These are phyloP conservation scores for Styphnolobium japonicum DNA, from an alignment of 306 rosid genomes.

Conservation along the genomic window DNA sequence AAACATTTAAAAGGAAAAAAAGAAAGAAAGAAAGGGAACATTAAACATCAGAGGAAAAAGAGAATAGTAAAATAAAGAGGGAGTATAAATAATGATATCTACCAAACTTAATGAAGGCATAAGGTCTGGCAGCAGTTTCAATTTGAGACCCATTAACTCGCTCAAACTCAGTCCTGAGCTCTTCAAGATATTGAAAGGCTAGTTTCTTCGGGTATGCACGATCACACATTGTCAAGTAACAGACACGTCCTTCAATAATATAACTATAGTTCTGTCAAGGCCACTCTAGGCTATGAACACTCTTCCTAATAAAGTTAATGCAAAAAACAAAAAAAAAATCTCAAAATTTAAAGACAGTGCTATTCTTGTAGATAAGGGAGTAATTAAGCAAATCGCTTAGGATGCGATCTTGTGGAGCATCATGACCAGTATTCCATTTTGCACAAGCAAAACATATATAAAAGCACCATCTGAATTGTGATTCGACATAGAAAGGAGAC, in stretches of 20 bases:
- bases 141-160: constrained; percentile 89
- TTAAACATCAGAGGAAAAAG: constrained; percentile 27
- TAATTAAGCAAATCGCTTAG: neutral
- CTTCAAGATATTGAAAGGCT: constrained; percentile 99
- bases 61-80: neutral
- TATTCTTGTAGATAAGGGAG: constrained; percentile 3
- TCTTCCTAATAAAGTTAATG: too few species aligned
- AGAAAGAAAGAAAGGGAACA: neutral
- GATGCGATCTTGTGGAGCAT: neutral
- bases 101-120: constrained; percentile 99
- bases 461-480: constrained; percentile 14
- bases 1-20: constrained; percentile 31
- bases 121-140: constrained; percentile 99
- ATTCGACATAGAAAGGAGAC: neutral
- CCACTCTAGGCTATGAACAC: constrained; percentile 18
- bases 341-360: neutral
- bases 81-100: constrained; percentile 21
- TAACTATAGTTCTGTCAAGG: constrained; percentile 78
- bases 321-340: too few species aligned
- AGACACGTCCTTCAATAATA: constrained; percentile 92
- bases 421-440: neutral
- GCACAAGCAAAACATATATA: constrained; percentile 2
- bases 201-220: constrained; percentile 98
- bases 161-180: constrained; percentile 93
- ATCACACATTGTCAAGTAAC: constrained; percentile 99